Conservation (phyloP, 768 basidiomycete species). For the Collybiopsis luxurians region DNA sequence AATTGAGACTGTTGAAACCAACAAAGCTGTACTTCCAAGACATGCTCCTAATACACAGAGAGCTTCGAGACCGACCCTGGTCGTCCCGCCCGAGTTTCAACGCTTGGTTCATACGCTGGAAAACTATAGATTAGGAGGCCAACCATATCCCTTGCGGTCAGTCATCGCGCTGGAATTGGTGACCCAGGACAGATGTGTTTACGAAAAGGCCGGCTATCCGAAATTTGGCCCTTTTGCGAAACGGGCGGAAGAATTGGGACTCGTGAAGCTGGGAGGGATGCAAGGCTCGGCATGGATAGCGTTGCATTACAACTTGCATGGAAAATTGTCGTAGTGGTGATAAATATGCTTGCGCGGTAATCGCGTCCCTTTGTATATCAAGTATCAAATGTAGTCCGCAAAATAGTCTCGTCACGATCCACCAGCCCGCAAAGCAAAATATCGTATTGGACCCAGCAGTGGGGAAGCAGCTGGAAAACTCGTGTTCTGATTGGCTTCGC, state of each 20-base stretch:
- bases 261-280: background rate
- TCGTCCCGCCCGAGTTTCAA: constrained; percentile 24
- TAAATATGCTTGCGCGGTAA: too few relatives aligned
- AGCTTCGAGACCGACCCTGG: background rate
- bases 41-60: constrained; percentile 3
- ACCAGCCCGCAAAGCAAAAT: background rate
- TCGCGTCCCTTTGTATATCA: background rate
- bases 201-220: background rate
- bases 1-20: background rate
- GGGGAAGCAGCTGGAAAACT: background rate
- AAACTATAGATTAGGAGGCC: constrained; percentile 27
- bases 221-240: background rate
- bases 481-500: background rate
- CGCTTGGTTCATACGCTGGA: constrained; percentile 33
- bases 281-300: background rate
- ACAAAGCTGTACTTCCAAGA: background rate
- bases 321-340: background rate
- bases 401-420: background rate
- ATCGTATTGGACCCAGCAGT: background rate
- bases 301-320: background rate
- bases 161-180: constrained; percentile 31
- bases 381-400: background rate
- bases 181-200: constrained; percentile 14
- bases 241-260: background rate
- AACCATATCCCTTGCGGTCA: constrained; percentile 32